These are phyloP conservation scores for Penicillium verrucosum DNA, from an alignment of 2,329 filamentous ascomycete species.

Conservation along the genomic window DNA sequence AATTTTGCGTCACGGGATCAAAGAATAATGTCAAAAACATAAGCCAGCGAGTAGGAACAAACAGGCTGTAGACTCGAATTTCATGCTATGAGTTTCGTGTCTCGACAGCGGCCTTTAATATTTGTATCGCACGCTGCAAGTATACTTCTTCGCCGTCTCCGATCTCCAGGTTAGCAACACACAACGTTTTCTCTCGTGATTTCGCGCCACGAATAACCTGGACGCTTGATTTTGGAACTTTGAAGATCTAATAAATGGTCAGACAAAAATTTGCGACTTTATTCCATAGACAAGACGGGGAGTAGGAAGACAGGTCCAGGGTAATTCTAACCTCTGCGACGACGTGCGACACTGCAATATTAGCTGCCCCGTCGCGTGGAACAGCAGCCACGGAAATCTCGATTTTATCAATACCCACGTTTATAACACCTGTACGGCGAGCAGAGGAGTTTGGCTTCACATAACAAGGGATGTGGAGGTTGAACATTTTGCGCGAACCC, in stretches of 20 bases:
- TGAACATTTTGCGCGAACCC: slow-evolving; percentile 22
- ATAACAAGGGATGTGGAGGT: slow-evolving; percentile 61
- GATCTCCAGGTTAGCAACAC: slow-evolving; percentile 30
- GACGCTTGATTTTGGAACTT: slow-evolving; percentile 62
- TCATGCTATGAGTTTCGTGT: background rate
- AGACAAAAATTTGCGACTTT: background rate
- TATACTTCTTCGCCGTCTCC: slow-evolving; percentile 30
- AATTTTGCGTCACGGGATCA: slow-evolving; percentile 21
- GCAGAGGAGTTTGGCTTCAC: slow-evolving; percentile 65
- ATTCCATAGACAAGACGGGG: background rate
- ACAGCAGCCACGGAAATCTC: slow-evolving; percentile 65
- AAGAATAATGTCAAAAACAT: background rate
- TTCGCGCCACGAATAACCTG: slow-evolving; percentile 62
- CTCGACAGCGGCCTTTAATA: slow-evolving; percentile 18
- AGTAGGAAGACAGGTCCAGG: background rate
- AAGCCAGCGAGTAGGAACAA: background rate
- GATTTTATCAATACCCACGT: slow-evolving; percentile 56
- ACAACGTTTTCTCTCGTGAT: slow-evolving; percentile 62
- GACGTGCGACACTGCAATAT: slow-evolving; percentile 62
- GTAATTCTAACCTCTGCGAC: slow-evolving; percentile 54
- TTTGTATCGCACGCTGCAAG: slow-evolving; percentile 20
- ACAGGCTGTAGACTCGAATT: background rate
- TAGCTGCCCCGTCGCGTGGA: slow-evolving; percentile 65
- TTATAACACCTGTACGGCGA: slow-evolving; percentile 58
- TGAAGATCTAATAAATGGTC: slow-evolving; percentile 48